Percentiles rank a stretch among this genome's conserved stretches.
These are phyloP conservation scores for Leccinum variicolor DNA, from an alignment of 768 basidiomycete species.

Conservation along the genomic window DNA sequence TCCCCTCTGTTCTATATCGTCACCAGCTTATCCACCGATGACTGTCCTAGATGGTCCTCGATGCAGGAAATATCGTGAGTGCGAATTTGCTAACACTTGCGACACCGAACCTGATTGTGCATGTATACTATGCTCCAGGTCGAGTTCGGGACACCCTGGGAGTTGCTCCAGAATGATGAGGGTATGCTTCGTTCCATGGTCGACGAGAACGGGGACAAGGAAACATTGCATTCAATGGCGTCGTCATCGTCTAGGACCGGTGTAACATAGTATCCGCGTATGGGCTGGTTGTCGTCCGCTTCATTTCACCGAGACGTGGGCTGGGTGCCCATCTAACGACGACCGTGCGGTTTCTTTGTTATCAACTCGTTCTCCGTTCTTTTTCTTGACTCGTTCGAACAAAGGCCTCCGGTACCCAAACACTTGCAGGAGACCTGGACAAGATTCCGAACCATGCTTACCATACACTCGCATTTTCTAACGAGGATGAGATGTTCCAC, in stretches of 20 bases:
- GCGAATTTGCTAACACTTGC: not conserved
- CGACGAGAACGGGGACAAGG: slow-evolving; percentile 54
- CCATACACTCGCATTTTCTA: too few species aligned
- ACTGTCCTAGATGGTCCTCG: slow-evolving; percentile 38
- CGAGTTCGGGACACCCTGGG: slow-evolving; percentile 50
- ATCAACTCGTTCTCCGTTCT: too few species aligned
- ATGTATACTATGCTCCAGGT: not conserved
- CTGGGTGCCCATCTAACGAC: slow-evolving; percentile 3
- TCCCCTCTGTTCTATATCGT: not conserved
- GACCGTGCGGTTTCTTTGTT: slow-evolving; percentile 9
- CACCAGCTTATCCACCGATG: not conserved
- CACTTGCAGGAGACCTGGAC: too few species aligned
- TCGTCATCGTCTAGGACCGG: not conserved
- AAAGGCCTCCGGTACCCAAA: too few species aligned
- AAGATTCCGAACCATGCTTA: too few species aligned
- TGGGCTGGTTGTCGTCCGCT: not conserved
- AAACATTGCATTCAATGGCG: slow-evolving; percentile 42
- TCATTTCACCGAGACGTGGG: slow-evolving; percentile 12
- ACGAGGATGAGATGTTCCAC: slow-evolving; percentile 37
- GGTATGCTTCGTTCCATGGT: slow-evolving; percentile 53
- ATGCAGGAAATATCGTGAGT: slow-evolving; percentile 38
- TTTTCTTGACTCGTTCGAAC: slow-evolving; percentile 42
- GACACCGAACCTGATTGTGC: not conserved
- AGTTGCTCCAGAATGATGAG: slow-evolving; percentile 49
- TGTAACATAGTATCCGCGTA: not conserved